These are phyloP conservation scores for Backusella australiensis DNA, from an alignment of 192 early-diverging fungal genomes.

Conservation along the genomic window DNA sequence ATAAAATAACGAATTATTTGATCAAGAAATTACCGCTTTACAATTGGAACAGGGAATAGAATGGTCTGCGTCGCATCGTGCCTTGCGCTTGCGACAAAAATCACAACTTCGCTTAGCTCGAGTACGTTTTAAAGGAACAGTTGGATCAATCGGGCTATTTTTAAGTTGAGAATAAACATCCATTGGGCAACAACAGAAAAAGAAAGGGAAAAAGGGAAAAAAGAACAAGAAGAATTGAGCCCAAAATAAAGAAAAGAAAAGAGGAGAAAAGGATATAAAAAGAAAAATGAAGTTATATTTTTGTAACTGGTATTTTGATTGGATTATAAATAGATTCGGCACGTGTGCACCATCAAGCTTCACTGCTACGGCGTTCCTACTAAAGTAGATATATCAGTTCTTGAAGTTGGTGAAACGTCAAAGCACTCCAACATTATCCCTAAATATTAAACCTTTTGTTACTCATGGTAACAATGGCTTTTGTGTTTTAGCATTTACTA, in stretches of 20 bases:
- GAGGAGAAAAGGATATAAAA: conserved; percentile 10
- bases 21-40: conserved; percentile 29
- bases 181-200: not conserved
- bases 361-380: not conserved
- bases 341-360: conserved; percentile 5
- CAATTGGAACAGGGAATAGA: conserved; percentile 39
- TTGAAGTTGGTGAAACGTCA: not conserved
- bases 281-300: conserved; percentile 11
- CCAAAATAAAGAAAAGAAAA: conserved; percentile 6
- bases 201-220: conserved; percentile 8
- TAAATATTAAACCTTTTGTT: not conserved
- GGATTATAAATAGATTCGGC: conserved; percentile 19
- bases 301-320: conserved; percentile 10
- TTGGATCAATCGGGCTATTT: not conserved
- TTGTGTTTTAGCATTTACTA: conserved; percentile 1
- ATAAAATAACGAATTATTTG: not conserved
- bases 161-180: conserved; percentile 9
- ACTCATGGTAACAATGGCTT: not conserved
- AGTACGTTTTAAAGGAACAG: conserved; percentile 25
- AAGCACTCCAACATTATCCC: not conserved
- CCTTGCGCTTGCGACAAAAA: conserved; percentile 39
- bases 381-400: conserved; percentile 6
- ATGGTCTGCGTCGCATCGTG: conserved; percentile 37
- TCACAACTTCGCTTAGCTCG: conserved; percentile 43
- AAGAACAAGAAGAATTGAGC: conserved; percentile 16